Evolutionary conservation across 208 protist genomes (phyloP).

Genomic region (Tritrichomonas musculus): DNA sequence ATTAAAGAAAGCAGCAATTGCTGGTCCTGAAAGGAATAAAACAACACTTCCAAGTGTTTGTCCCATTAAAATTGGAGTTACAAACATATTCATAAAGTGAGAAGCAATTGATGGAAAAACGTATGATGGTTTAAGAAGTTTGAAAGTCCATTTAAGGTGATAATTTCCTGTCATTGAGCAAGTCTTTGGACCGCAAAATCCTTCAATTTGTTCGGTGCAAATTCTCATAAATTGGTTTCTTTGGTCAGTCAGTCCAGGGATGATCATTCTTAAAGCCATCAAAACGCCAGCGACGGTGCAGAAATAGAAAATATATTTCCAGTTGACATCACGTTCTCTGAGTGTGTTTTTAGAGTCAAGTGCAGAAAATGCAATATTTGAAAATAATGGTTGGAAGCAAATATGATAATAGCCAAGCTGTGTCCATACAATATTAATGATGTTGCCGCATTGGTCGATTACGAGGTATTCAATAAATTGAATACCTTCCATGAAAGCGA

Average conservation of each 20-base stretch:
- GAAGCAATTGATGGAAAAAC: background rate
- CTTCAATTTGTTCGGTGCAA: background rate
- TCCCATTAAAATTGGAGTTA: constrained; percentile 5
- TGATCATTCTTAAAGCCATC: background rate
- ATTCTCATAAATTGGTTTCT: background rate
- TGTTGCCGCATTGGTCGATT: constrained; percentile 38
- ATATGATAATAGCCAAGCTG: constrained; percentile 43
- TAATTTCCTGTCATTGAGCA: background rate
- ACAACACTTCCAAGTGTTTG: background rate
- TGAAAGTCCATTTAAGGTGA: background rate
- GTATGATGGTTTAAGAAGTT: background rate
- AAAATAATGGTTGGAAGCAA: constrained; percentile 49
- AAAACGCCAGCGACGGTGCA: background rate
- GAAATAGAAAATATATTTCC: background rate
- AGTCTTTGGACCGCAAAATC: background rate
- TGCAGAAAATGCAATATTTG: constrained; percentile 33
- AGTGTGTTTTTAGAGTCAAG: background rate
- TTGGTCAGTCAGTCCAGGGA: background rate
- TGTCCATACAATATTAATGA: constrained; percentile 42
- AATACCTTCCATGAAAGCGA: constrained; percentile 45
- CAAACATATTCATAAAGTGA: constrained; percentile 27
- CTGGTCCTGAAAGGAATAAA: constrained; percentile 1
- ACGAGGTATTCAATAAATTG: constrained; percentile 47
- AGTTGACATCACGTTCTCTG: background rate
- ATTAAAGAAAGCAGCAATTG: background rate